Conservation (phyloP, 768 basidiomycete genomes). For the Suillus cothurnatus region DNA sequence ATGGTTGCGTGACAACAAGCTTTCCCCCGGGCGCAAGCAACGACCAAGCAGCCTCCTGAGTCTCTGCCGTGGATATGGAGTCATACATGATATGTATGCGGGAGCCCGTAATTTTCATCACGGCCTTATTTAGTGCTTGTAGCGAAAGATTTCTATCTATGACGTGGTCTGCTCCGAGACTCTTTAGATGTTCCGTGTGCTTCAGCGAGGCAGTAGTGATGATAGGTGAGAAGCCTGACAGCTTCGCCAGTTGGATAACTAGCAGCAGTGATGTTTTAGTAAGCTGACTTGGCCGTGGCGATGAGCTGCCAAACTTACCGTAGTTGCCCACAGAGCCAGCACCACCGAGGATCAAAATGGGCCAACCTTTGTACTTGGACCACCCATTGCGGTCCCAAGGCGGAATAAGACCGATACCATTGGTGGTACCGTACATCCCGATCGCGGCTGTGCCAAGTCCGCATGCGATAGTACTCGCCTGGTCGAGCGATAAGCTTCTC, state of each 20-base stretch:
- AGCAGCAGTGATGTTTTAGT: conserved; percentile 13
- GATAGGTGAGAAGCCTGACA: conserved; percentile 42
- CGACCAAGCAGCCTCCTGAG: conserved; percentile 40
- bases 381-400: conserved; percentile 39
- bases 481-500: conserved; percentile 45
- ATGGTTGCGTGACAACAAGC: conserved; percentile 36
- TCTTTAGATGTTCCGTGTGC: conserved; percentile 36
- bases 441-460: conserved; percentile 51
- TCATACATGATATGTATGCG: conserved; percentile 41
- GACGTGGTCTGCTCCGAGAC: conserved; percentile 36
- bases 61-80: conserved; percentile 39
- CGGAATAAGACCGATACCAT: conserved; percentile 43
- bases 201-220: conserved; percentile 38
- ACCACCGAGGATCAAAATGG: conserved; percentile 52
- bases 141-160: conserved; percentile 34
- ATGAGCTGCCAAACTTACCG: conserved; percentile 34
- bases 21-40: conserved; percentile 40
- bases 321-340: conserved; percentile 52
- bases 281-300: conserved; percentile 13
- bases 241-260: conserved; percentile 43
- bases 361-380: conserved; percentile 45
- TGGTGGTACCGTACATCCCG: conserved; percentile 47
- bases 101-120: conserved; percentile 39
- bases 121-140: conserved; percentile 34
- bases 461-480: conserved; percentile 50